Percentiles rank a stretch among this genome's conserved stretches.
These are phyloP conservation scores for Amylostereum areolatum DNA, from an alignment of 1,284 basidiomycete genomes.

Conservation along the genomic window DNA sequence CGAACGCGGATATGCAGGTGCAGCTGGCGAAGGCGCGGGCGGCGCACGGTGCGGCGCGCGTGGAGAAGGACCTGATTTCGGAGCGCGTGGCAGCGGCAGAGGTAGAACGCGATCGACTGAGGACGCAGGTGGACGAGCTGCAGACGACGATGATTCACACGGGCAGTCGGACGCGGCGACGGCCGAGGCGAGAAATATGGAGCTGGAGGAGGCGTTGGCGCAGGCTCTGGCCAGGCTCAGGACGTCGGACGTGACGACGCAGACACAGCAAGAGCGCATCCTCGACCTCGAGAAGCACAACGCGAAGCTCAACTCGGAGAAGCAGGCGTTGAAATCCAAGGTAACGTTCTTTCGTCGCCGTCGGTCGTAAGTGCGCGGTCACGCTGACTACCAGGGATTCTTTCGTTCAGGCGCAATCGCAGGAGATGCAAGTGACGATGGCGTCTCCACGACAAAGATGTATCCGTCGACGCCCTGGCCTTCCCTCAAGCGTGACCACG, in stretches of 20 bases:
- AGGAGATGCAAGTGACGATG: slow-evolving; percentile 53
- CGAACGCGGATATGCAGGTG: slow-evolving; percentile 61
- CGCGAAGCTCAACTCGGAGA: slow-evolving; percentile 46
- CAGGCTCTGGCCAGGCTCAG: slow-evolving; percentile 65
- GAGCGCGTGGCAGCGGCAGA: slow-evolving; percentile 59
- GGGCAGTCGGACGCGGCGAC: slow-evolving; percentile 39
- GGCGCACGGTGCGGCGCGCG: slow-evolving; percentile 70
- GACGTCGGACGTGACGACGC: slow-evolving; percentile 58
- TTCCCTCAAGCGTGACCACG: slow-evolving; percentile 52
- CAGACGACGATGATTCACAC: slow-evolving; percentile 39
- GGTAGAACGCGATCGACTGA: slow-evolving; percentile 55
- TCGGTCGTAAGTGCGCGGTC: not conserved
- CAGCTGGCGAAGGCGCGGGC: slow-evolving; percentile 70
- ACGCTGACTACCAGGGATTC: slow-evolving; percentile 5
- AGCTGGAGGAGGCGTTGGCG: slow-evolving; percentile 63
- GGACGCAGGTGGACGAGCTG: slow-evolving; percentile 46
- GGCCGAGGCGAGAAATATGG: slow-evolving; percentile 48
- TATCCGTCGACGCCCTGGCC: slow-evolving; percentile 40
- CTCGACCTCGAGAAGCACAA: slow-evolving; percentile 54
- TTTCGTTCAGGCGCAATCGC: slow-evolving; percentile 43
- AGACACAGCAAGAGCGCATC: slow-evolving; percentile 54
- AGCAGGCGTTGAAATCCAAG: slow-evolving; percentile 49
- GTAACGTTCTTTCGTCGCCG: slow-evolving; percentile 30
- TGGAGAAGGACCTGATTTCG: slow-evolving; percentile 67
- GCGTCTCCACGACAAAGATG: slow-evolving; percentile 57